A percentile compares a stretch with the other conserved stretches of the same genome.
Conservation (phyloP, 805 yeast genomes). For the Lipomyces starkeyi region DNA sequence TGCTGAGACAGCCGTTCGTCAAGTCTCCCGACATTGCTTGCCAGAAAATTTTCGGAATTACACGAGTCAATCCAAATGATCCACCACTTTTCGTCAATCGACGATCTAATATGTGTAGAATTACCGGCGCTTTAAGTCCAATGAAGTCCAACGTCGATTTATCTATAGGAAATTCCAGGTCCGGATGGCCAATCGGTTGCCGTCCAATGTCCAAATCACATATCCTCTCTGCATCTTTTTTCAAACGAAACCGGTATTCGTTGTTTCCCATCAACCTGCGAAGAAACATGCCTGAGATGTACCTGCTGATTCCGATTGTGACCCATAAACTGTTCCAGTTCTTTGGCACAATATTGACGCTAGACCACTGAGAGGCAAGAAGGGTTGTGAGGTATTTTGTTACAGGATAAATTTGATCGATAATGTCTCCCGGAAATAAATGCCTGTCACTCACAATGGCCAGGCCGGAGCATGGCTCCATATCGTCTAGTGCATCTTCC, state of each 20-base stretch:
- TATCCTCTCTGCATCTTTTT: conserved; percentile 65
- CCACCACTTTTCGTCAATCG: conserved; percentile 96
- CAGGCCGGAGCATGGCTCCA: conserved; percentile 75
- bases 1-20: conserved; percentile 73
- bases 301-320: conserved; percentile 80
- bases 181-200: conserved; percentile 80
- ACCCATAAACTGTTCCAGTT: conserved; percentile 86
- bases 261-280: conserved; percentile 79
- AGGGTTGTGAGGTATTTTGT: conserved; percentile 74
- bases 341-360: conserved; percentile 84
- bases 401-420: conserved; percentile 76
- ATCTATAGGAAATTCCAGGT: conserved; percentile 66
- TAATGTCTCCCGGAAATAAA: conserved; percentile 71
- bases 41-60: conserved; percentile 84
- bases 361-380: conserved; percentile 90
- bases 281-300: conserved; percentile 77
- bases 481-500: conserved; percentile 56
- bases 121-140: conserved; percentile 81
- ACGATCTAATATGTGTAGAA: conserved; percentile 80
- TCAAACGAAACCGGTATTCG: conserved; percentile 75
- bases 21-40: conserved; percentile 97
- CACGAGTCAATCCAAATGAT: conserved; percentile 89
- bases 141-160: conserved; percentile 71
- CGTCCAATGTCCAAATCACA: conserved; percentile 77
- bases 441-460: conserved; percentile 64